These are phyloP conservation scores for Linum usitatissimum DNA, from an alignment of 345 rosid genomes.

Conservation along the genomic window DNA sequence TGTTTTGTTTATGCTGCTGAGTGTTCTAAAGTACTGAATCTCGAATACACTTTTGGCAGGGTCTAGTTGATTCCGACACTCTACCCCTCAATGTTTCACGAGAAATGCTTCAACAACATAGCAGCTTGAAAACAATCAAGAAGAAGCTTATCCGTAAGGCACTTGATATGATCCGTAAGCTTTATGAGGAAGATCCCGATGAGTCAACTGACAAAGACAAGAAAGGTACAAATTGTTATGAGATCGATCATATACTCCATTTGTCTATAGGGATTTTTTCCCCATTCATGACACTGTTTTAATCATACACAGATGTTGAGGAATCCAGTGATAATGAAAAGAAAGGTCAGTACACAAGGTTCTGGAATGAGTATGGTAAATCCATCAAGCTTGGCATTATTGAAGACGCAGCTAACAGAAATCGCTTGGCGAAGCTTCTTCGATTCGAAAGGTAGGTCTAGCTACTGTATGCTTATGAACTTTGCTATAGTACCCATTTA, in stretches of 20 bases:
- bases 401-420: constrained; percentile 93
- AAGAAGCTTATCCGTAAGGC: constrained; percentile 96
- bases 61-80: constrained; percentile 96
- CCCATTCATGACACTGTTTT: neutral
- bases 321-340: constrained; percentile 61
- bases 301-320: constrained; percentile 41
- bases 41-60: constrained; percentile 39
- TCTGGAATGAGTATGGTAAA: constrained; percentile 99
- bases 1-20: neutral
- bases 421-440: constrained; percentile 86
- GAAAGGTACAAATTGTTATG: constrained; percentile 34
- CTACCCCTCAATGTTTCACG: constrained; percentile 88
- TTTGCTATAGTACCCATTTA: no score
- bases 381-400: constrained; percentile 91
- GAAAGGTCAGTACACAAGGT: constrained; percentile 79
- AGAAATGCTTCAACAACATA: constrained; percentile 97
- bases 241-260: neutral
- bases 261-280: no score
- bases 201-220: constrained; percentile 63
- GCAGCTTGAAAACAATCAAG: constrained; percentile 93
- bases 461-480: neutral
- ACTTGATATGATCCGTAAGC: constrained; percentile 83
- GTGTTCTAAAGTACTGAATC: neutral
- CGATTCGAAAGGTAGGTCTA: constrained; percentile 67
- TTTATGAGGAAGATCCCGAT: constrained; percentile 91